Percentiles rank a stretch among this genome's conserved stretches.
These are phyloP conservation scores for Heterobasidion annosum DNA, from an alignment of 1,284 basidiomycete species.

Conservation along the genomic window DNA sequence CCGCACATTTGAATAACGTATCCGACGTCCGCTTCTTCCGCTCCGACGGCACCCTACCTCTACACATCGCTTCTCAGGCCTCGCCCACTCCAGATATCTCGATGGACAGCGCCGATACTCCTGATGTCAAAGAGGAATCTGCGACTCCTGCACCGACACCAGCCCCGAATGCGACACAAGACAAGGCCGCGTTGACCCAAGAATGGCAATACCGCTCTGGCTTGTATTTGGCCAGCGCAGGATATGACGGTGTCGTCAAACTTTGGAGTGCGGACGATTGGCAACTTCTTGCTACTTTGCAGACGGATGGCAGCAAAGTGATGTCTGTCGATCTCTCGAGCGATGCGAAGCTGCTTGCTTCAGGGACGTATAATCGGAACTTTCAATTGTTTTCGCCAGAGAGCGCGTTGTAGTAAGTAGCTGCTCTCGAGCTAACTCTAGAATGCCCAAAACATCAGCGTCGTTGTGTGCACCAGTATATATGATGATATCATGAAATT, in stretches of 20 bases:
- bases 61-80: conserved; percentile 1
- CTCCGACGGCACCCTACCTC: conserved; percentile 27
- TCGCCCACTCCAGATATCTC: conserved; percentile 24
- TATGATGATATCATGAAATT: conserved; percentile 2
- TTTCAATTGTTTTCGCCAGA: conserved; percentile 86
- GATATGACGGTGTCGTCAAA: conserved; percentile 94
- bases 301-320: conserved; percentile 93
- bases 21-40: conserved; percentile 94
- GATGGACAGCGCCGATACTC: conserved; percentile 26
- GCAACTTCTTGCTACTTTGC: conserved; percentile 83
- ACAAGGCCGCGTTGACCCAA: conserved; percentile 20
- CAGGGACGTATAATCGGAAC: conserved; percentile 87
- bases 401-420: conserved; percentile 8
- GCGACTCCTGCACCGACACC: conserved; percentile 2
- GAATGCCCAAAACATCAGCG: background rate
- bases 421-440: background rate
- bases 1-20: conserved; percentile 91
- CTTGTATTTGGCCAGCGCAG: conserved; percentile 86
- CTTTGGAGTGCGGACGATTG: conserved; percentile 98
- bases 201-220: conserved; percentile 78
- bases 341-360: conserved; percentile 80
- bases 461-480: background rate
- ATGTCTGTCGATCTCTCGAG: conserved; percentile 92
- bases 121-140: conserved; percentile 10
- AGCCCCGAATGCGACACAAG: conserved; percentile 3